Evolutionary conservation across 768 basidiomycete genomes (phyloP).

Genomic region (Xerocomus brunneocitrinus): DNA sequence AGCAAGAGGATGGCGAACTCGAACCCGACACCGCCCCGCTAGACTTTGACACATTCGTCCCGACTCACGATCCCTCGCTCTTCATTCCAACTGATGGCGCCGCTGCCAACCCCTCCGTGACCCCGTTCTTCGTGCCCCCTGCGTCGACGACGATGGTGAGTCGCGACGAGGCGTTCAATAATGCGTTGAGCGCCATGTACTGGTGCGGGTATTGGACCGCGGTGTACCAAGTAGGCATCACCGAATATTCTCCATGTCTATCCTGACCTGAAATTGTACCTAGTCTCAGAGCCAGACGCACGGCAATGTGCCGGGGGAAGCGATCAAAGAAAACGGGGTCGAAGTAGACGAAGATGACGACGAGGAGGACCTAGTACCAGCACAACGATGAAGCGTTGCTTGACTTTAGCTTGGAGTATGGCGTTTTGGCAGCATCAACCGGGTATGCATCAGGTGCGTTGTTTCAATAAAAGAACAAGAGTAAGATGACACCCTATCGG

Average conservation of each 20-base stretch:
- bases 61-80: slow-evolving; percentile 64
- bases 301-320: slow-evolving; percentile 23
- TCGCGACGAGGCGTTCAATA: slow-evolving; percentile 73
- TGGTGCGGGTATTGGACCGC: slow-evolving; percentile 89
- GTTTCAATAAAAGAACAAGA: background rate
- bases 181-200: slow-evolving; percentile 76
- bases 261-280: slow-evolving; percentile 2
- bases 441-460: slow-evolving; percentile 16
- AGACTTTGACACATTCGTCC: slow-evolving; percentile 68
- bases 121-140: slow-evolving; percentile 28
- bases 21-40: slow-evolving; percentile 57
- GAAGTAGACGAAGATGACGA: slow-evolving; percentile 19
- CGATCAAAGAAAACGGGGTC: slow-evolving; percentile 28
- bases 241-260: background rate
- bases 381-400: slow-evolving; percentile 23
- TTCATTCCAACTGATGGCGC: slow-evolving; percentile 24
- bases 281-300: slow-evolving; percentile 33
- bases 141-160: slow-evolving; percentile 40
- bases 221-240: slow-evolving; percentile 65
- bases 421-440: background rate
- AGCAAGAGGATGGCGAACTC: background rate
- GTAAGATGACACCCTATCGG: background rate
- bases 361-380: slow-evolving; percentile 24
- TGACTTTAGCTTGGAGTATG: no score
- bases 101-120: slow-evolving; percentile 8